Base-by-base conservation (phyloP, 2,329 filamentous ascomycete genomes). In the Teratosphaeria pseudoeucalypti region DNA sequence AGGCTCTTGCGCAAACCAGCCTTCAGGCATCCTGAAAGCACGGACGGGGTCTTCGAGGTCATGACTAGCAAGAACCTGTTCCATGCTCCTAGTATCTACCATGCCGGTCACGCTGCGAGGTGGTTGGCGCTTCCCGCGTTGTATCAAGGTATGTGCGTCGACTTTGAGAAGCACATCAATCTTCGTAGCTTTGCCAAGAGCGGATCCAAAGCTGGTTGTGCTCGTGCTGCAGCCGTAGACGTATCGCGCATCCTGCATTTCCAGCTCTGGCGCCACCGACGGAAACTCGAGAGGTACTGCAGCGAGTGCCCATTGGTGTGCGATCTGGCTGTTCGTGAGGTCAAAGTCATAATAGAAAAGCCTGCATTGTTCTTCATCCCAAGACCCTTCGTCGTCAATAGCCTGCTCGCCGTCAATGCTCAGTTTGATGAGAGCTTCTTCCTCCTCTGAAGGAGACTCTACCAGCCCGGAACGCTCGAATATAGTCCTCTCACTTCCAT, bases 261-360 rank as follows among this genome's bases (percentile, higher is more conserved):
- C 78, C 16, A 75, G 67, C 1, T 77, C 73, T 0, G 82, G 78
- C 0, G 80, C 77, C 0, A 87, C 72, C 0, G 82, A 82, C 0
- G 86, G 86, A 57, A 89, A 89, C 62, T 89, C 86, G 59, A 89
- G 85, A 0, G 85, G 81, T 52, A 89, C 82, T 1, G 82, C 78
- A 0, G 83, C 80, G 0, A 89, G 74, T 0, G 83, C 84, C 75
- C 85, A 88, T 64, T 89, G 84, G 54, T 85, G 78, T 0, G 75
- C 77, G 52, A 88, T 86, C 14, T 58, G 52, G 23, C 59, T 60
- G 2, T 66, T 65, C 0, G 66, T 54, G 1, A 87, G 70, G 1
- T 76, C 73, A 66, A 89, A 88, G 43, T 78, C 77, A 67, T 87
- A 88, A 67, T 88, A 88, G 70, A 88, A 89, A 0, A 89, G 75